These are phyloP conservation scores for Aspergillus biplanus DNA, from an alignment of 495 filamentous ascomycete species.

Conservation along the genomic window DNA sequence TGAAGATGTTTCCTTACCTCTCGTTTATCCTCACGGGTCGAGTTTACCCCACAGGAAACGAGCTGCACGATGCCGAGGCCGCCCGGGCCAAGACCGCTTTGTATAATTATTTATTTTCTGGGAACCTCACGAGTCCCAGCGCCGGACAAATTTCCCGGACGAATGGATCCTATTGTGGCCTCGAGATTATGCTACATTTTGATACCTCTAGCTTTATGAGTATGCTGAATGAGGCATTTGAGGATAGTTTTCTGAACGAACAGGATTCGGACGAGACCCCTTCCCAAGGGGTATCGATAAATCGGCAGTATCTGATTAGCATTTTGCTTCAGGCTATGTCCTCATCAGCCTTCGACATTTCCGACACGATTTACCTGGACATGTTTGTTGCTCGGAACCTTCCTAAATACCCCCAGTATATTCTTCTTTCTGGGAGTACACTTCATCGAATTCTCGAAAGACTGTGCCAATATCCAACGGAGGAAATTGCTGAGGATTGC, in stretches of 20 bases:
- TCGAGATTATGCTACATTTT: constrained; percentile 82
- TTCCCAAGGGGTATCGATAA: constrained; percentile 66
- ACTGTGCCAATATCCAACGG: constrained; percentile 80
- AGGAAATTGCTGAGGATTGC: constrained; percentile 87
- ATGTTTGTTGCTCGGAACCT: constrained; percentile 98
- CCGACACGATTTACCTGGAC: constrained; percentile 90
- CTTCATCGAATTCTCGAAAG: constrained; percentile 80
- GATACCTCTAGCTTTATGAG: constrained; percentile 91
- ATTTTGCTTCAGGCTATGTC: constrained; percentile 90
- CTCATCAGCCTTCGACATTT: constrained; percentile 66
- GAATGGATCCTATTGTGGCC: constrained; percentile 78
- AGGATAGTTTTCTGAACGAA: constrained; percentile 90
- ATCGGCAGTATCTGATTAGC: constrained; percentile 86
- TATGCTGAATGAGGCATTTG: constrained; percentile 95
- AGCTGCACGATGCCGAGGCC: constrained; percentile 68
- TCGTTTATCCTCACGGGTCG: constrained; percentile 91
- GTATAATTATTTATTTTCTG: constrained; percentile 92
- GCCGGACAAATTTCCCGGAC: constrained; percentile 60
- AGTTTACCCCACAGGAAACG: constrained; percentile 83
- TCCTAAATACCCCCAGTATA: constrained; percentile 94
- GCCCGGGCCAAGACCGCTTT: constrained; percentile 79
- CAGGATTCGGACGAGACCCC: constrained; percentile 39
- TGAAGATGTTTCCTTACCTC: constrained; percentile 94
- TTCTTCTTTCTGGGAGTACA: constrained; percentile 83
- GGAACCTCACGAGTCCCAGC: constrained; percentile 60